These are phyloP conservation scores for Senna tora DNA, from an alignment of 306 rosid genomes.

Conservation along the genomic window DNA sequence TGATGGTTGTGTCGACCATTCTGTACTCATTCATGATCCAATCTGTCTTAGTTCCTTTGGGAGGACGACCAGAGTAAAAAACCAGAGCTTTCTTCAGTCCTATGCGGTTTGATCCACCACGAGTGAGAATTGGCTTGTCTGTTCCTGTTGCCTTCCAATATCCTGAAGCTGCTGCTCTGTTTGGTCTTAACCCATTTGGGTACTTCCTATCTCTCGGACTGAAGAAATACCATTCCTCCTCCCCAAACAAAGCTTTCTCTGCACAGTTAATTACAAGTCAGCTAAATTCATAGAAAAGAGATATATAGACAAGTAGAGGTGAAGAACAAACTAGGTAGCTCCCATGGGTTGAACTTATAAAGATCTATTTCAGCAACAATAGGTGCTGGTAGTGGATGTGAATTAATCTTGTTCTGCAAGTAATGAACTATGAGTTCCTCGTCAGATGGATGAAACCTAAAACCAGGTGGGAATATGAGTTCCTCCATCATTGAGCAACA, in stretches of 20 bases:
- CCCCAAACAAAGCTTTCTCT: conserved; percentile 52
- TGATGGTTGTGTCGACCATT: conserved; percentile 18
- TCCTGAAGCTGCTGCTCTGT: conserved; percentile 52
- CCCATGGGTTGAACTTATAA: conserved; percentile 54
- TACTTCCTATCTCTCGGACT: conserved; percentile 54
- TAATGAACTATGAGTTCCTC: conserved; percentile 55
- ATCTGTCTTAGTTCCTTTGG: conserved; percentile 53
- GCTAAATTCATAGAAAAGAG: neutral
- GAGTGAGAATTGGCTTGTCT: conserved; percentile 47
- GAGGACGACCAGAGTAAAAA: conserved; percentile 53
- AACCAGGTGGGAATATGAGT: conserved; percentile 42
- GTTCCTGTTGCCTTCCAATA: conserved; percentile 59
- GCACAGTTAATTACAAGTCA: neutral
- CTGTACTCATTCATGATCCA: conserved; percentile 59
- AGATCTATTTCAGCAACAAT: conserved; percentile 53
- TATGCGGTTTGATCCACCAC: conserved; percentile 36
- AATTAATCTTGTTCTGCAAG: conserved; percentile 46
- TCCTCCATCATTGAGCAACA: conserved; percentile 24
- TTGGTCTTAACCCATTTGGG: conserved; percentile 55
- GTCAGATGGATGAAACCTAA: conserved; percentile 52
- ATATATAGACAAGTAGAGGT: neutral
- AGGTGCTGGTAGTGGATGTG: conserved; percentile 46
- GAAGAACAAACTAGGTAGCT: conserved; percentile 46
- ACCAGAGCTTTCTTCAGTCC: conserved; percentile 53
- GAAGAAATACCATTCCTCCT: conserved; percentile 53